These are phyloP conservation scores for Nicotiana tabacum DNA, from an alignment of 257 asterid genomes.

Conservation along the genomic window DNA sequence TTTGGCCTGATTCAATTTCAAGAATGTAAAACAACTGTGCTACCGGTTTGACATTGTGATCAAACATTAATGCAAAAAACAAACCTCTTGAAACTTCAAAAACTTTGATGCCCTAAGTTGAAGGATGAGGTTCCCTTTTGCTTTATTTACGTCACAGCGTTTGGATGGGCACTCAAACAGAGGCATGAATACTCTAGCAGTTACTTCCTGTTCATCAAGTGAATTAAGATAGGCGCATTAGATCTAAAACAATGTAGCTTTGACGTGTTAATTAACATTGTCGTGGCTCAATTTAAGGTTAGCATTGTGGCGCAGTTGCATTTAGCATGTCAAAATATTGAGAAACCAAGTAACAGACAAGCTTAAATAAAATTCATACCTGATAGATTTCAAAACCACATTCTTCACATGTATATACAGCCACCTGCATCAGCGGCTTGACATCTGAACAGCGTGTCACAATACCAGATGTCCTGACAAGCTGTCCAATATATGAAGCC, in stretches of 20 bases:
- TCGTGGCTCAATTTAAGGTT: neutral
- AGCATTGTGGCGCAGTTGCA: neutral
- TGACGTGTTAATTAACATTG: neutral
- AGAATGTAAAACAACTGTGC: neutral
- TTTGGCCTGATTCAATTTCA: constrained; percentile 63
- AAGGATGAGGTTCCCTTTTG: constrained; percentile 85
- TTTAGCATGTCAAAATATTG: neutral
- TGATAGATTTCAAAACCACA: constrained; percentile 98
- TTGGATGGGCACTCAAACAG: constrained; percentile 79
- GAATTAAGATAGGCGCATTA: neutral
- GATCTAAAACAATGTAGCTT: neutral
- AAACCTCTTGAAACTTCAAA: constrained; percentile 93
- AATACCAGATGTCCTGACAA: constrained; percentile 83
- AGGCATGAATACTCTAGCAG: constrained; percentile 90
- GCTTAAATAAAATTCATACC: constrained; percentile 32
- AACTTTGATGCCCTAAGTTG: constrained; percentile 94
- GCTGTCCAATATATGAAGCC: constrained; percentile 93
- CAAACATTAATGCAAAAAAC: constrained; percentile 17
- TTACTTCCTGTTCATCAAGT: constrained; percentile 63
- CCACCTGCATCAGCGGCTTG: constrained; percentile 96
- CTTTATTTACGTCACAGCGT: constrained; percentile 55
- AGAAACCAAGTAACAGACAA: neutral
- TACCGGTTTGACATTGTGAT: neutral
- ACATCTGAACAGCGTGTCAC: constrained; percentile 96
- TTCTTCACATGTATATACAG: constrained; percentile 96